Percentiles rank a stretch among this genome's conserved stretches.
Evolutionary conservation across 225 moss, liverwort and hornwort genomes (phyloP).

Genomic region (Physcomitrellopsis africana): DNA sequence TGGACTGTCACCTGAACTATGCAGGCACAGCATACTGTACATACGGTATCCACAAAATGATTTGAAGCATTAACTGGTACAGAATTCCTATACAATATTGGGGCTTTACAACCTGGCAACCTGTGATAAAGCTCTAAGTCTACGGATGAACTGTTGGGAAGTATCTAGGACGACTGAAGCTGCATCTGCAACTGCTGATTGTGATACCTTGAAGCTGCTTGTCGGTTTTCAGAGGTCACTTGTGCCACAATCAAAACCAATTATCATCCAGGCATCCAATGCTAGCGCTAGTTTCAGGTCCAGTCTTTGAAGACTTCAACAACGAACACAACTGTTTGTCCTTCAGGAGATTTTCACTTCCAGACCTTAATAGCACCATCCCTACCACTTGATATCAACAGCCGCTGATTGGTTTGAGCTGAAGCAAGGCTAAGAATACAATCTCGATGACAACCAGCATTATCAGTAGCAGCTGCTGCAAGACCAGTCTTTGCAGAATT

Average conservation of each 20-base stretch:
- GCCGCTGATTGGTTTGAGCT: constrained; percentile 88
- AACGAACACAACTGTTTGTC: neutral
- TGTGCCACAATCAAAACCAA: neutral
- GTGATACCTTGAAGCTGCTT: constrained; percentile 5
- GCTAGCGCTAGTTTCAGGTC: constrained; percentile 16
- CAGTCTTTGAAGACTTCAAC: neutral
- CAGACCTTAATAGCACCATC: constrained; percentile 96
- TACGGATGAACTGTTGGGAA: neutral
- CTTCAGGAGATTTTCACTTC: constrained; percentile 51
- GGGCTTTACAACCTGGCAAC: constrained; percentile 20
- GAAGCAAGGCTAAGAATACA: constrained; percentile 84
- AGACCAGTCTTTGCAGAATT: constrained; percentile 62
- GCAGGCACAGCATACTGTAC: constrained; percentile 25
- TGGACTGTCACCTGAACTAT: constrained; percentile 9
- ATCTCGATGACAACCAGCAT: constrained; percentile 94
- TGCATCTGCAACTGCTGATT: neutral
- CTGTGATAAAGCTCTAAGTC: constrained; percentile 29
- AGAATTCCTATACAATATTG: constrained; percentile 26
- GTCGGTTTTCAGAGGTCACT: constrained; percentile 1
- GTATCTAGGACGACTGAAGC: constrained; percentile 16
- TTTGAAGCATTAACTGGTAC: constrained; percentile 3
- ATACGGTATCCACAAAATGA: constrained; percentile 38
- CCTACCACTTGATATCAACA: constrained; percentile 87
- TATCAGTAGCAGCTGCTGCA: constrained; percentile 85
- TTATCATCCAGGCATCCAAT: constrained; percentile 9